A percentile compares a stretch with the other conserved stretches of the same genome.
These are phyloP conservation scores for Leccinellum rugosiceps DNA, from an alignment of 768 basidiomycete genomes.

Conservation along the genomic window DNA sequence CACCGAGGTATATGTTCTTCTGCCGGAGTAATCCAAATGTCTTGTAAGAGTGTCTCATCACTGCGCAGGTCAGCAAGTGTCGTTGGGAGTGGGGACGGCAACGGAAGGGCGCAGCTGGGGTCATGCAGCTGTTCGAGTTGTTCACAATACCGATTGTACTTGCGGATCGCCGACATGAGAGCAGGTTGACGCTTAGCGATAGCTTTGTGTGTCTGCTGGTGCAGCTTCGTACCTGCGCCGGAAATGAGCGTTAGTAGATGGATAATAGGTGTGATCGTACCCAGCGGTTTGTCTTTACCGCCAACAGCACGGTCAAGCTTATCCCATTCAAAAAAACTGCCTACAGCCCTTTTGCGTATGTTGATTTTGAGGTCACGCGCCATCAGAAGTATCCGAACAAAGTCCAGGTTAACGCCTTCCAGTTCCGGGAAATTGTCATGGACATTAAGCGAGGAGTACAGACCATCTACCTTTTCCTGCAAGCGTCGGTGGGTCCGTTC, in stretches of 20 bases:
- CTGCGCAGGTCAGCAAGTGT: background rate
- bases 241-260: background rate
- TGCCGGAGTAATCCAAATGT: background rate
- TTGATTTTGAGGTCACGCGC: constrained; percentile 24
- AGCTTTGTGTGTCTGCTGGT: no score
- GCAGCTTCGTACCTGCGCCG: background rate
- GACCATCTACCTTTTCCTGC: background rate
- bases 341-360: constrained; percentile 22
- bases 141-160: background rate
- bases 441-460: constrained; percentile 8
- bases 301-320: constrained; percentile 22
- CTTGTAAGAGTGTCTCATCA: background rate
- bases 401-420: constrained; percentile 3
- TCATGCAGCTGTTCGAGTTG: background rate
- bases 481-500: background rate
- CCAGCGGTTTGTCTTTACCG: constrained; percentile 19
- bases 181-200: no score
- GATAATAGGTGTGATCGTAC: constrained; percentile 14
- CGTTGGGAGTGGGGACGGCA: background rate
- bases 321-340: constrained; percentile 27
- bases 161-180: no score
- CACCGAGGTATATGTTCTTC: background rate
- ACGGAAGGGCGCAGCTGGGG: background rate
- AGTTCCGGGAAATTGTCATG: constrained; percentile 4
- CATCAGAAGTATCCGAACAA: constrained; percentile 1